These are phyloP conservation scores for Dictyostelium intermedium DNA, from an alignment of 78 protist genomes.

Conservation along the genomic window DNA sequence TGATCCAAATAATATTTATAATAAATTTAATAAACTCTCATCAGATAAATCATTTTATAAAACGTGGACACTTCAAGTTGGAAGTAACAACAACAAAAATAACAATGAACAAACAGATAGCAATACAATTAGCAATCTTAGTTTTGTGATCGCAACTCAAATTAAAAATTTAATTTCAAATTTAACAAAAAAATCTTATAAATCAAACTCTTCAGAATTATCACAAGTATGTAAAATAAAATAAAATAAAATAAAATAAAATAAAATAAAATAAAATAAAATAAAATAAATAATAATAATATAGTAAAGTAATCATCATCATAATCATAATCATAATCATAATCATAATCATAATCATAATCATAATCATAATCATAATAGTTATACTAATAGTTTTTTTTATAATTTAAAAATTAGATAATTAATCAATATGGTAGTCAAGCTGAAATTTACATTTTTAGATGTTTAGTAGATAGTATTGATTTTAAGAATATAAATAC, in stretches of 20 bases:
- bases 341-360: too few relatives aligned
- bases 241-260: too few relatives aligned
- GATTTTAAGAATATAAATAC: constrained; percentile 44
- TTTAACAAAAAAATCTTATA: constrained; percentile 63
- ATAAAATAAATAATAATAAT: too few relatives aligned
- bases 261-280: too few relatives aligned
- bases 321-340: too few relatives aligned
- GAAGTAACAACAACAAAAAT: background rate
- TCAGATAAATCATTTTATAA: constrained; percentile 49
- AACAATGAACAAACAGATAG: constrained; percentile 6
- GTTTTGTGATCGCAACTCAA: constrained; percentile 59
- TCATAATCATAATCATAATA: too few relatives aligned
- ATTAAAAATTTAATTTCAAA: constrained; percentile 53
- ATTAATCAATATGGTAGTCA: constrained; percentile 78
- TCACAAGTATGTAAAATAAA: constrained; percentile 12
- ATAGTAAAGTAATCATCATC: too few relatives aligned
- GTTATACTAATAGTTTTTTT: too few relatives aligned
- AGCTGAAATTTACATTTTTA: constrained; percentile 73
- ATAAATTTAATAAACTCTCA: constrained; percentile 11
- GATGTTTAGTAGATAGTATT: constrained; percentile 44
- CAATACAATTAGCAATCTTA: constrained; percentile 13
- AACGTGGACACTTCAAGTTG: constrained; percentile 30
- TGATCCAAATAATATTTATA: background rate
- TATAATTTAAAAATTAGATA: constrained; percentile 13
- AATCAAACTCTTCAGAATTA: constrained; percentile 38